phyloP scores from a whole-genome alignment of 257 asterid species.

The Catharanthus roseus region DNA sequence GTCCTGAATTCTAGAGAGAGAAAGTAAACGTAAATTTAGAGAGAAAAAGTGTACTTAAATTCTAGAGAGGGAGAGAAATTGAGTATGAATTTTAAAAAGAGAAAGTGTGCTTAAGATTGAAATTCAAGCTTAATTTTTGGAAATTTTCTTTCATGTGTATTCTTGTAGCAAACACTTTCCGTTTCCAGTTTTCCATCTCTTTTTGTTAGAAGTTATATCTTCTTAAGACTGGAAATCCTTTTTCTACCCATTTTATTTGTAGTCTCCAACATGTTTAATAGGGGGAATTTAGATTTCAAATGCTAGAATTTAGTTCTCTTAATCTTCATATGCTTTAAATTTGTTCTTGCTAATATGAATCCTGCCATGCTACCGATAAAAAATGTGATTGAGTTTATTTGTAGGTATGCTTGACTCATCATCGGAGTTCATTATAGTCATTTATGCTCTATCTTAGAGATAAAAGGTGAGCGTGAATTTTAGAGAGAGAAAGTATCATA shows the following conservation, averaged over 20 bases:
- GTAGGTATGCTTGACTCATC: slow-evolving; percentile 37
- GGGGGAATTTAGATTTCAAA: neutral
- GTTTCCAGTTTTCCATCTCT: neutral
- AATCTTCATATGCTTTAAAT: neutral
- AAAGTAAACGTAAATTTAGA: no score
- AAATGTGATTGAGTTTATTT: slow-evolving; percentile 64
- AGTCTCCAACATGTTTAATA: neutral
- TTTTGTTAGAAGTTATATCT: neutral
- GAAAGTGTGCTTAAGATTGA: no score
- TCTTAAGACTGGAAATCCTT: neutral
- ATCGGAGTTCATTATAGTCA: no score
- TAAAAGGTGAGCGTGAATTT: no score
- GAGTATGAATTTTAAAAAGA: no score
- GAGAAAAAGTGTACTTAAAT: no score
- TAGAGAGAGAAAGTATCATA: no score
- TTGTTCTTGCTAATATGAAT: neutral
- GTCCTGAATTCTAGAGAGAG: no score
- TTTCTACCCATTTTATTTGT: neutral
- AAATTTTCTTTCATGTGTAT: neutral
- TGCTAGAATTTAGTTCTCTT: neutral
- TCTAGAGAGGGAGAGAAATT: no score
- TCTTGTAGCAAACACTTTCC: slow-evolving; percentile 5
- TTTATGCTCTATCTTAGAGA: no score
- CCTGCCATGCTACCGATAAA: slow-evolving; percentile 48
- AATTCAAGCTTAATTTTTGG: no score